phyloP scores from a whole-genome alignment of 2,329 filamentous ascomycete species.

The Knufia petricola region DNA sequence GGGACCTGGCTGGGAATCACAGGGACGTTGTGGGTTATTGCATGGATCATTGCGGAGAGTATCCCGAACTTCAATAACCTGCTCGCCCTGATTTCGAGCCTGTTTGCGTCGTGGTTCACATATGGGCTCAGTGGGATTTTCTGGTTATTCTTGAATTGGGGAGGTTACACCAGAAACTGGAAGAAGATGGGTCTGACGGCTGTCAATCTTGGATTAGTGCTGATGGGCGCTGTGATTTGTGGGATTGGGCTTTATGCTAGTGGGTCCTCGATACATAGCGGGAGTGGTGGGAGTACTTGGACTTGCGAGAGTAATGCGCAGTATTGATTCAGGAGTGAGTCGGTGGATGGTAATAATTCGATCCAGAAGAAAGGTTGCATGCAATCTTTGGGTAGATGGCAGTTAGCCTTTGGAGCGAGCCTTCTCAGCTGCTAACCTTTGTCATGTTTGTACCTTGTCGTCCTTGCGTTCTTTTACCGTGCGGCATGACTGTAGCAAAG shows the following conservation, averaged over 20 bases:
- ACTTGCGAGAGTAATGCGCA: conserved; percentile 30
- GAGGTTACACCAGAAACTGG: conserved; percentile 25
- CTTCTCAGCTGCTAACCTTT: too few relatives aligned
- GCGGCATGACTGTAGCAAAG: too few relatives aligned
- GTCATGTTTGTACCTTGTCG: too few relatives aligned
- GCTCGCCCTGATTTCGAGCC: conserved; percentile 26
- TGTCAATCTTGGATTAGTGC: conserved; percentile 12
- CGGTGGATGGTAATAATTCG: too few relatives aligned
- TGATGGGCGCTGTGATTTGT: conserved; percentile 22
- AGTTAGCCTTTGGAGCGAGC: too few relatives aligned
- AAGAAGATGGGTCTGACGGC: conserved; percentile 25
- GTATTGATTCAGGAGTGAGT: background rate
- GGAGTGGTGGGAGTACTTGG: conserved; percentile 29
- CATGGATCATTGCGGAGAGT: conserved; percentile 59
- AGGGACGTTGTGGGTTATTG: conserved; percentile 47
- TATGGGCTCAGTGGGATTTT: conserved; percentile 27
- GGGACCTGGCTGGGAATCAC: conserved; percentile 52
- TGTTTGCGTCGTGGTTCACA: conserved; percentile 61
- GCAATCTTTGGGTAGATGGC: too few relatives aligned
- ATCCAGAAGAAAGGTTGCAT: too few relatives aligned
- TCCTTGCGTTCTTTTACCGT: too few relatives aligned
- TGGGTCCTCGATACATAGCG: conserved; percentile 30
- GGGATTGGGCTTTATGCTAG: conserved; percentile 35
- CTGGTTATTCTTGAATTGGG: conserved; percentile 23
- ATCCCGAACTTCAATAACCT: conserved; percentile 61